Conservation (phyloP, 495 filamentous ascomycete genomes). For the Arthonia radiata region DNA sequence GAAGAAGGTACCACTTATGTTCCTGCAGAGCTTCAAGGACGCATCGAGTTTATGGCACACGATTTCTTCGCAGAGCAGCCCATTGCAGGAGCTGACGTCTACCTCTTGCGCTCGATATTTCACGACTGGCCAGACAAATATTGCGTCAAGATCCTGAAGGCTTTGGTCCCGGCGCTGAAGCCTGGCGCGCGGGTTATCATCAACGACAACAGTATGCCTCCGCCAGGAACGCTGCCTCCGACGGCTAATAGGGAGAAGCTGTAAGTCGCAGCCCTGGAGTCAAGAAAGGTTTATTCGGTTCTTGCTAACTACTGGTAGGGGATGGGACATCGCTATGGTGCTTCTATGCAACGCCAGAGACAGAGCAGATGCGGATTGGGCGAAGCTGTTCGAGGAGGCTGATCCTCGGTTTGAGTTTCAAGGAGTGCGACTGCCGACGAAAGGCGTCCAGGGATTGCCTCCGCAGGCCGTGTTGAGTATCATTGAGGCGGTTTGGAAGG, state of each 20-base stretch:
- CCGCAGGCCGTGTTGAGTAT: no score
- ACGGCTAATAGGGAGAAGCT: no score
- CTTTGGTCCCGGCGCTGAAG: conserved; percentile 18
- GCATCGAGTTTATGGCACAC: conserved; percentile 21
- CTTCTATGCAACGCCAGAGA: conserved; percentile 1
- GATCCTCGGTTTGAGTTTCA: conserved; percentile 7
- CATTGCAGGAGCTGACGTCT: conserved; percentile 23
- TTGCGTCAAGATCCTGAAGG: conserved; percentile 17
- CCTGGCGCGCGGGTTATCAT: conserved; percentile 17
- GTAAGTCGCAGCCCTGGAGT: no score
- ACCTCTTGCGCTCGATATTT: conserved; percentile 27
- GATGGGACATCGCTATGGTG: conserved; percentile 1
- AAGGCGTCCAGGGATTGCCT: no score
- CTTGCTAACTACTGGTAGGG: no score
- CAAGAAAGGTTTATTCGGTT: no score
- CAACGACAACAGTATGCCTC: conserved; percentile 19
- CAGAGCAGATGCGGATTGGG: conserved; percentile 9
- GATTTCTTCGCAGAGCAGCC: conserved; percentile 25
- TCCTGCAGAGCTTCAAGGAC: conserved; percentile 6
- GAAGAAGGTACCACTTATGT: conserved; percentile 11
- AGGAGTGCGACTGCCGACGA: no score
- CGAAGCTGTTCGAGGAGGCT: conserved; percentile 7
- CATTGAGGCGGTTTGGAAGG: no score
- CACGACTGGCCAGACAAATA: conserved; percentile 26
- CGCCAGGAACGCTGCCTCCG: no score